phyloP scores from a whole-genome alignment of 805 yeast genomes.

The Myxozyma kluyveri region DNA sequence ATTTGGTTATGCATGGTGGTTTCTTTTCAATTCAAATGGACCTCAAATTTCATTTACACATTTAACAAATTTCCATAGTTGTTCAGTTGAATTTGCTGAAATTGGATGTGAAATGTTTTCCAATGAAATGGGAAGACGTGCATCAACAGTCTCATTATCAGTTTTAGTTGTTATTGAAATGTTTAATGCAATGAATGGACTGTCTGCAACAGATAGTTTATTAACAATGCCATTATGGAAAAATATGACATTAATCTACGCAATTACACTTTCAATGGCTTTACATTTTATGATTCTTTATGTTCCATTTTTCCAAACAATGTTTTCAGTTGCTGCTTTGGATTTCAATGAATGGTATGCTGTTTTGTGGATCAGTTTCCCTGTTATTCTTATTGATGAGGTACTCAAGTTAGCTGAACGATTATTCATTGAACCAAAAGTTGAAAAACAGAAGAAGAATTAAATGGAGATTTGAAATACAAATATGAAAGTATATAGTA shows the following conservation, averaged over 20 bases:
- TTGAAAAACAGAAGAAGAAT: constrained; percentile 8
- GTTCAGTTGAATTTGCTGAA: constrained; percentile 30
- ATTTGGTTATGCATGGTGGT: constrained; percentile 46
- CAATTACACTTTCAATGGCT: constrained; percentile 40
- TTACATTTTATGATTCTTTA: constrained; percentile 40
- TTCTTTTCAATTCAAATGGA: constrained; percentile 38
- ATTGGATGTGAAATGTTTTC: constrained; percentile 41
- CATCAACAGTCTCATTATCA: constrained; percentile 44
- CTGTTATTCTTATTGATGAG: constrained; percentile 43
- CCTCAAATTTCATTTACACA: constrained; percentile 41
- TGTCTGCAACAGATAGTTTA: constrained; percentile 43
- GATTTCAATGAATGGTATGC: constrained; percentile 41
- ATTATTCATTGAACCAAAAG: constrained; percentile 16
- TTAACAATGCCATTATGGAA: constrained; percentile 43
- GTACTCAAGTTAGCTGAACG: constrained; percentile 41
- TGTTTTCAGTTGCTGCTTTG: constrained; percentile 41
- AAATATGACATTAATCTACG: constrained; percentile 41
- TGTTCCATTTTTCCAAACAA: constrained; percentile 38
- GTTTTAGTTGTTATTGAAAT: constrained; percentile 44
- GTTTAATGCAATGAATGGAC: constrained; percentile 44
- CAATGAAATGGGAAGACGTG: constrained; percentile 34
- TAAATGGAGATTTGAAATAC: not conserved
- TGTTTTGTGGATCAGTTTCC: constrained; percentile 38
- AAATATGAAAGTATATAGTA: not conserved
- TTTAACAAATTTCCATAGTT: constrained; percentile 41